Percentiles rank a stretch among this genome's conserved stretches.
Conservation (phyloP, 768 basidiomycete genomes). For the Multifurca ochricompacta region DNA sequence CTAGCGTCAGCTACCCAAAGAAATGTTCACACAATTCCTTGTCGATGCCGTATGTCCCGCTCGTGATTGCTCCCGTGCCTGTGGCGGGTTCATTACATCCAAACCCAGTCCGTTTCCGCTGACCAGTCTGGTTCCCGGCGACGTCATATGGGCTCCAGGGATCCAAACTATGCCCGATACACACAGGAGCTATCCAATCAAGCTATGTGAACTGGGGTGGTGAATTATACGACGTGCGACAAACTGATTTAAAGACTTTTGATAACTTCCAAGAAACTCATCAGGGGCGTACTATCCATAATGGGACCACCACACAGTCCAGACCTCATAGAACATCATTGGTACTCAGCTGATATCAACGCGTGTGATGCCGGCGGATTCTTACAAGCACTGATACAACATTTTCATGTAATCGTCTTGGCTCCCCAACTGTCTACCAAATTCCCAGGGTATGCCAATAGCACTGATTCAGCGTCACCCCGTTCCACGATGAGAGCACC, state of each 20-base stretch:
- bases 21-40: not conserved
- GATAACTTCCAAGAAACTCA: not conserved
- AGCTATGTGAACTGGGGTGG: not conserved
- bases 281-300: not conserved
- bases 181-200: not conserved
- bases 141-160: not conserved
- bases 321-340: not conserved
- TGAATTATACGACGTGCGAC: not conserved
- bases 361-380: not conserved
- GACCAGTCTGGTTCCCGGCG: constrained; percentile 12
- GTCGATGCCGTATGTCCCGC: not conserved
- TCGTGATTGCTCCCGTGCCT: constrained; percentile 13
- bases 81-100: constrained; percentile 10
- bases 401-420: not conserved
- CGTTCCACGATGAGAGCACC: not conserved
- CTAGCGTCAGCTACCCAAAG: constrained; percentile 20
- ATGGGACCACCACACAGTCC: not conserved
- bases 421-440: not conserved
- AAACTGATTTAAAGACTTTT: not conserved
- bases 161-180: not conserved
- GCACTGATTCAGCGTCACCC: not conserved
- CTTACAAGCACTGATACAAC: not conserved
- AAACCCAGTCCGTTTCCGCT: not conserved
- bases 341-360: not conserved
- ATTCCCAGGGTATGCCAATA: not conserved